Conservation (phyloP, 2,329 filamentous ascomycete genomes). For the Pseudogymnoascus sp. region DNA sequence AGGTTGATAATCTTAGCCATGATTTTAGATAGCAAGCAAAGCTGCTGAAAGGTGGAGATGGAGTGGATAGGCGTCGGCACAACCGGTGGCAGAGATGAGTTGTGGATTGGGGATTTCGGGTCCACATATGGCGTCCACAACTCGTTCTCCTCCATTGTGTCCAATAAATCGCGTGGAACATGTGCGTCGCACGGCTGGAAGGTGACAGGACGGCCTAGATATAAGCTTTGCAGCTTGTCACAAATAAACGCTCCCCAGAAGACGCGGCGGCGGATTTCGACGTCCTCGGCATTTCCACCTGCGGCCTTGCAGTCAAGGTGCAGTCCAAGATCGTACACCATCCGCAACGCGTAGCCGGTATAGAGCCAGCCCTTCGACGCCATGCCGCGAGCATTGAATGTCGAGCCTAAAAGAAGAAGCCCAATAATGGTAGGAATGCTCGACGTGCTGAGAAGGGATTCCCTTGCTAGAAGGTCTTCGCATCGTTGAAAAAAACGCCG, state of each 20-base stretch:
- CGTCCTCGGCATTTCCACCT: slow-evolving; percentile 19
- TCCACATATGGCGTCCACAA: slow-evolving; percentile 12
- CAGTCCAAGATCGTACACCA: slow-evolving; percentile 35
- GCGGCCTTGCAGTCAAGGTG: slow-evolving; percentile 31
- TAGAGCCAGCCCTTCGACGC: slow-evolving; percentile 31
- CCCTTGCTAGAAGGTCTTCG: slow-evolving; percentile 21
- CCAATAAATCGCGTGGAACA: slow-evolving; percentile 21
- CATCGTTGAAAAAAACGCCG: slow-evolving; percentile 21
- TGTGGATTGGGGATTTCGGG: background rate
- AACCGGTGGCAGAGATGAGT: background rate
- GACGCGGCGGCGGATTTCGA: slow-evolving; percentile 28
- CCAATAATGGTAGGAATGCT: slow-evolving; percentile 25
- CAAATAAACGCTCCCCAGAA: slow-evolving; percentile 31
- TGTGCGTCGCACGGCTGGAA: slow-evolving; percentile 21
- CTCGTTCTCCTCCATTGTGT: slow-evolving; percentile 24
- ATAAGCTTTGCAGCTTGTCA: slow-evolving; percentile 28
- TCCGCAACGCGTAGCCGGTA: slow-evolving; percentile 34
- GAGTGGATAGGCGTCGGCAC: slow-evolving; percentile 21
- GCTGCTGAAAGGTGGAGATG: slow-evolving; percentile 31
- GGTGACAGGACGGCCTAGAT: slow-evolving; percentile 25
- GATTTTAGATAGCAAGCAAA: slow-evolving; percentile 31
- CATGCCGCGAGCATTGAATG: slow-evolving; percentile 22
- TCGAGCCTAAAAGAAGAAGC: slow-evolving; percentile 25
- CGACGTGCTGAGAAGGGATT: slow-evolving; percentile 18
- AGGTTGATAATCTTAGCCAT: slow-evolving; percentile 33